Evolutionary conservation across 768 basidiomycete species (phyloP).

Genomic region (Mycena galopus): DNA sequence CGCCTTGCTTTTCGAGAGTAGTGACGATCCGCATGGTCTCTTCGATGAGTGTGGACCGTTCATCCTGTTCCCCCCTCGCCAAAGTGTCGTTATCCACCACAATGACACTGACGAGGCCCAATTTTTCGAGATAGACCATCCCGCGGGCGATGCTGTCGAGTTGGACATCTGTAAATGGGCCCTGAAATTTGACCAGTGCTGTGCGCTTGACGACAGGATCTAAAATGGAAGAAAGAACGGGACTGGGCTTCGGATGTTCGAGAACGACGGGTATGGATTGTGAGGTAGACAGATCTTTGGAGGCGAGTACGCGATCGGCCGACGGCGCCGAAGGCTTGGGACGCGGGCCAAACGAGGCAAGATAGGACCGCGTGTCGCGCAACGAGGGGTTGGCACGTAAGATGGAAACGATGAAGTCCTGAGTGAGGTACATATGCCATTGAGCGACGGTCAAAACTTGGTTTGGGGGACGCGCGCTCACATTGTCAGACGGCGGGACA

Average conservation of each 20-base stretch:
- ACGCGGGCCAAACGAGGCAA: slow-evolving; percentile 89
- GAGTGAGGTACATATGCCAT: slow-evolving; percentile 31
- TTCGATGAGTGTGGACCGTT: slow-evolving; percentile 74
- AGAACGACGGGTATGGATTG: slow-evolving; percentile 52
- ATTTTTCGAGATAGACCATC: slow-evolving; percentile 94
- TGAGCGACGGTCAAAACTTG: background rate
- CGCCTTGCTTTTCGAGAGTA: slow-evolving; percentile 87
- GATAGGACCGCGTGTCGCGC: slow-evolving; percentile 91
- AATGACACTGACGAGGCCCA: slow-evolving; percentile 95
- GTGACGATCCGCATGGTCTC: slow-evolving; percentile 90
- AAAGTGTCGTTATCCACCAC: slow-evolving; percentile 92
- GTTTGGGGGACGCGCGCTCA: slow-evolving; percentile 45
- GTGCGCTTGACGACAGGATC: slow-evolving; percentile 88
- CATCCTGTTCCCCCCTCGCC: slow-evolving; percentile 74
- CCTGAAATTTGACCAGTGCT: slow-evolving; percentile 96
- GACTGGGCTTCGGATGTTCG: slow-evolving; percentile 59
- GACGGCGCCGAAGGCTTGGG: slow-evolving; percentile 52
- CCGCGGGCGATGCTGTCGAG: slow-evolving; percentile 94
- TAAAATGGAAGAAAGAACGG: slow-evolving; percentile 80
- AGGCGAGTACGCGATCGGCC: slow-evolving; percentile 44
- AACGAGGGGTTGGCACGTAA: slow-evolving; percentile 92
- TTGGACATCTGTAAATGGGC: slow-evolving; percentile 93
- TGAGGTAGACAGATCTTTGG: slow-evolving; percentile 42
- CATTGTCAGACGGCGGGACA: slow-evolving; percentile 63
- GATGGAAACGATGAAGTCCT: slow-evolving; percentile 98